Conservation (phyloP, 495 filamentous ascomycete species). For the Staphylotrichum longicolle region DNA sequence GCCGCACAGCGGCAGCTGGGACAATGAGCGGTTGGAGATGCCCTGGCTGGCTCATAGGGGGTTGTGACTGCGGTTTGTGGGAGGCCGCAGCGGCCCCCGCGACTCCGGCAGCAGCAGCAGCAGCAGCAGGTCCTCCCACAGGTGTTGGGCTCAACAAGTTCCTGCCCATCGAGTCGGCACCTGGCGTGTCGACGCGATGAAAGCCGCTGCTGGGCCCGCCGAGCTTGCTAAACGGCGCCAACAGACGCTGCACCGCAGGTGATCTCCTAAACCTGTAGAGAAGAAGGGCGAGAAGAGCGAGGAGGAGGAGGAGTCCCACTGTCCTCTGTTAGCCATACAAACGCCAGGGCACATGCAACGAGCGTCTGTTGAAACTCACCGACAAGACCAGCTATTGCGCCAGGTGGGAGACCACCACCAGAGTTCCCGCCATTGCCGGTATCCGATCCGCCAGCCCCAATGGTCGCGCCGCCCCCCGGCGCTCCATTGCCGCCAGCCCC, state of each 20-base stretch:
- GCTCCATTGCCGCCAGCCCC: background rate
- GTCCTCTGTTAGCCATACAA: background rate
- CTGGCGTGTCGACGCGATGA: background rate
- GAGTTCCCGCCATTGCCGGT: background rate
- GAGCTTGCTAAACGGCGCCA: slow-evolving; percentile 7
- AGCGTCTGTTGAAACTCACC: slow-evolving; percentile 8
- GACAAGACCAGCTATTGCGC: slow-evolving; percentile 20
- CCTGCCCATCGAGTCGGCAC: slow-evolving; percentile 15
- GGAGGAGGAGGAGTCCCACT: slow-evolving; percentile 19
- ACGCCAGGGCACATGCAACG: background rate
- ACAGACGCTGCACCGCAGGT: slow-evolving; percentile 15
- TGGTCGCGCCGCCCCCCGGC: too few relatives aligned
- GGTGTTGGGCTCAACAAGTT: slow-evolving; percentile 8
- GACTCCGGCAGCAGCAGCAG: background rate
- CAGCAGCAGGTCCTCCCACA: background rate
- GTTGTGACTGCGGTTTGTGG: background rate
- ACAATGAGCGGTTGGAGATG: background rate
- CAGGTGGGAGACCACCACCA: background rate
- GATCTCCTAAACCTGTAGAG: slow-evolving; percentile 17
- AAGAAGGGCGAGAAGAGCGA: slow-evolving; percentile 18
- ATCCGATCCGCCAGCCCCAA: background rate
- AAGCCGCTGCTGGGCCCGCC: background rate
- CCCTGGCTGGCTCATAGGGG: slow-evolving; percentile 16
- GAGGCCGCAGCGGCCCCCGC: background rate
- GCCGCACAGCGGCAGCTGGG: background rate